Evolutionary conservation across 2,329 filamentous ascomycete species (phyloP).

Genomic region (Pseudogymnoascus verrucosus): DNA sequence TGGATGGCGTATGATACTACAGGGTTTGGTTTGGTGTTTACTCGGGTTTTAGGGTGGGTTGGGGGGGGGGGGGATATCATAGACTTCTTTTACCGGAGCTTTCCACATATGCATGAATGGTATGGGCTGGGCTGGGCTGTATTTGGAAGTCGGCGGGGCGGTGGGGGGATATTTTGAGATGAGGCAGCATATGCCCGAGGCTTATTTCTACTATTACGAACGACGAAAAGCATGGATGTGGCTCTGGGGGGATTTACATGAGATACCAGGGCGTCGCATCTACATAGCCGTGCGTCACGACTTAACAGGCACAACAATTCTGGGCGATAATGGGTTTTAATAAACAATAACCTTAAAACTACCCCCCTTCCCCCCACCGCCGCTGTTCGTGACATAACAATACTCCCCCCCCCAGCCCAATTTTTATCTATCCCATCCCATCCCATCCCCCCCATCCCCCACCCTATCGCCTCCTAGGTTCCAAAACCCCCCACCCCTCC

Average conservation of each 20-base stretch:
- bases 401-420: background rate
- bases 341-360: background rate
- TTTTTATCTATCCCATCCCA: background rate
- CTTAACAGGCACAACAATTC: no score
- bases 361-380: no score
- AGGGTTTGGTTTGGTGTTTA: background rate
- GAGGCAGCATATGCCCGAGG: no score
- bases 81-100: background rate
- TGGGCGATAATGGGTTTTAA: background rate
- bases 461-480: constrained; percentile 13
- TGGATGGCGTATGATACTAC: background rate
- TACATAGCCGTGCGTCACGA: no score
- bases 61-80: background rate
- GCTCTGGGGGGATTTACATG: background rate
- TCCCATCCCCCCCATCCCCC: no score
- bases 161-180: no score
- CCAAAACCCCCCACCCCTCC: constrained; percentile 24
- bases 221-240: background rate
- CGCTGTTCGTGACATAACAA: background rate
- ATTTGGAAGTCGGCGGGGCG: no score
- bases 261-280: background rate
- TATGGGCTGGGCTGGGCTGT: no score
- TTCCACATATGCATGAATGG: background rate
- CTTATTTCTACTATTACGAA: no score
- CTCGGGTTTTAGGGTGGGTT: background rate